Percentiles rank a stretch among this genome's conserved stretches.
Evolutionary conservation across 208 protist genomes (phyloP).

Genomic region (Acanthamoeba triangularis): DNA sequence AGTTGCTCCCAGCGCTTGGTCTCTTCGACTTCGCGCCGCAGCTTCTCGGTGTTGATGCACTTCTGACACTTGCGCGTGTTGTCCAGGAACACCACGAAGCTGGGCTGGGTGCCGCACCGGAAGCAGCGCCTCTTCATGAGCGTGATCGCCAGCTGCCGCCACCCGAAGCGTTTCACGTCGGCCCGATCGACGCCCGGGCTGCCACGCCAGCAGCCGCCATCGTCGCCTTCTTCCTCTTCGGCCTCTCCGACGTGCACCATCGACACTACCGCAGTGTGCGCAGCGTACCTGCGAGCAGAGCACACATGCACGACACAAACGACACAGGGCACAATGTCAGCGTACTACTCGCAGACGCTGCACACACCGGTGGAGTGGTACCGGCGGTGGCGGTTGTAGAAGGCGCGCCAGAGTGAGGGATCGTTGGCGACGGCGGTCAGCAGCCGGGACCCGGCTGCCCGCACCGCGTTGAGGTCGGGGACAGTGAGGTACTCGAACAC

Average conservation of each 20-base stretch:
- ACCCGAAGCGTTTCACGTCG: conserved; percentile 28
- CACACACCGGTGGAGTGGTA: not conserved
- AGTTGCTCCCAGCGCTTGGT: conserved; percentile 8
- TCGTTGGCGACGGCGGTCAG: not conserved
- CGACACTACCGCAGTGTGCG: not conserved
- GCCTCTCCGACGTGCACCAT: not conserved
- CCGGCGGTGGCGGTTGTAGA: not conserved
- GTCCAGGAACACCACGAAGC: conserved; percentile 62
- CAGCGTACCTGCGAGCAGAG: not conserved
- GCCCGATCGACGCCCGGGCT: not conserved
- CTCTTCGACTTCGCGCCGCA: not conserved
- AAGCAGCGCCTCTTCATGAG: conserved; percentile 43
- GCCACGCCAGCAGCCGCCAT: not conserved
- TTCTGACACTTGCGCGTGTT: conserved; percentile 63
- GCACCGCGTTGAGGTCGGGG: not conserved
- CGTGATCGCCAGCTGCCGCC: conserved; percentile 26
- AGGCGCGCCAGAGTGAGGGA: not conserved
- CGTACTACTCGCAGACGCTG: not conserved
- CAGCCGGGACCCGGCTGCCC: not conserved
- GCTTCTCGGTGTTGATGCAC: conserved; percentile 22
- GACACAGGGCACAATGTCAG: not conserved
- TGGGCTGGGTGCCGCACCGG: conserved; percentile 20
- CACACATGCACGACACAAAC: not conserved
- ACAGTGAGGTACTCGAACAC: not conserved
- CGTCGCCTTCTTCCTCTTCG: not conserved